Percentiles rank a stretch among this genome's conserved stretches.
phyloP scores from a whole-genome alignment of 495 filamentous ascomycete species.

The Trichoderma asperelloides region DNA sequence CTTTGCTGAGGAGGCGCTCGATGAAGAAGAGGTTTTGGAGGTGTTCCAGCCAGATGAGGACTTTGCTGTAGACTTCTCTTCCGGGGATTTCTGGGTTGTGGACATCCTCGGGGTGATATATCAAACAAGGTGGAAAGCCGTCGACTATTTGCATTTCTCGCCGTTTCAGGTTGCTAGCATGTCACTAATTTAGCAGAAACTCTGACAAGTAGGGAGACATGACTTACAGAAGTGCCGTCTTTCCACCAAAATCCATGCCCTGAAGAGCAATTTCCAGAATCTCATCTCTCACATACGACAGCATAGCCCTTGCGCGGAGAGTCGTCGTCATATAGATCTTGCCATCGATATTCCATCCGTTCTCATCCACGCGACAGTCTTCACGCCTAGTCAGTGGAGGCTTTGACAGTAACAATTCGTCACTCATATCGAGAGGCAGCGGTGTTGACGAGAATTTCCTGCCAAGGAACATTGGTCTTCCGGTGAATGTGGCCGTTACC shows the following conservation, averaged over 20 bases:
- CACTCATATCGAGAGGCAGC: slow-evolving; percentile 46
- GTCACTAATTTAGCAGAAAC: not conserved
- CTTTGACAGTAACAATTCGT: slow-evolving; percentile 20
- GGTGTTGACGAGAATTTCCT: slow-evolving; percentile 46
- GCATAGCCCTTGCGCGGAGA: slow-evolving; percentile 40
- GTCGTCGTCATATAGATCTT: slow-evolving; percentile 30
- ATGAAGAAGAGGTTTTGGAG: slow-evolving; percentile 51
- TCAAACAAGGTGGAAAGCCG: slow-evolving; percentile 22
- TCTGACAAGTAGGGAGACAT: not conserved
- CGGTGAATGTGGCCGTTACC: slow-evolving; percentile 8
- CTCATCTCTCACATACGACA: slow-evolving; percentile 44
- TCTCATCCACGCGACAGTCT: slow-evolving; percentile 34
- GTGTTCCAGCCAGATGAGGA: slow-evolving; percentile 42
- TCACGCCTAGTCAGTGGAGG: not conserved
- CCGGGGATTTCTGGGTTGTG: slow-evolving; percentile 21
- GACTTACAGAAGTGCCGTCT: slow-evolving; percentile 39
- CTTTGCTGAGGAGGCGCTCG: slow-evolving; percentile 38
- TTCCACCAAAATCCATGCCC: slow-evolving; percentile 30
- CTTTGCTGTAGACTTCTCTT: slow-evolving; percentile 13
- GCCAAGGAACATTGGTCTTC: slow-evolving; percentile 45
- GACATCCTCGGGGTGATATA: slow-evolving; percentile 23
- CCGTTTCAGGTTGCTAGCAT: slow-evolving; percentile 4
- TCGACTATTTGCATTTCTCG: not conserved
- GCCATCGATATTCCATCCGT: slow-evolving; percentile 46
- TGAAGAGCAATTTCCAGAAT: slow-evolving; percentile 47